These are phyloP conservation scores for Candida pseudoglaebosa DNA, from an alignment of 805 yeast species.

Conservation along the genomic window DNA sequence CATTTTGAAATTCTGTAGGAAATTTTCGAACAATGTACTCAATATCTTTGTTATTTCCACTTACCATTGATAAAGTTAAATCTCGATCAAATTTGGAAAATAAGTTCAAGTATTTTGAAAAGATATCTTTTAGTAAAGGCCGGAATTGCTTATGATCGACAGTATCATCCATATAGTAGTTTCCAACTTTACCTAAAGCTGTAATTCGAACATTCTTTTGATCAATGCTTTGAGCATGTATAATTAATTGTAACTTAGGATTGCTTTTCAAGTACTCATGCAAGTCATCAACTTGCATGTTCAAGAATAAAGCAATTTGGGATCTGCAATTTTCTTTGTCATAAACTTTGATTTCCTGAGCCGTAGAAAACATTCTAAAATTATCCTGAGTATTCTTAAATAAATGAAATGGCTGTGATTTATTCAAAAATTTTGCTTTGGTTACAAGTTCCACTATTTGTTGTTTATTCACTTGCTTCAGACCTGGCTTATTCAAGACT, in stretches of 20 bases:
- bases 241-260: slow-evolving; percentile 39
- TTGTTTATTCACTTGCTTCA: slow-evolving; percentile 14
- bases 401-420: slow-evolving; percentile 81
- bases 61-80: background rate
- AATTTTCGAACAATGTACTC: background rate
- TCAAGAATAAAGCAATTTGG: slow-evolving; percentile 63
- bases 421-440: slow-evolving; percentile 69
- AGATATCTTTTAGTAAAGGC: slow-evolving; percentile 16
- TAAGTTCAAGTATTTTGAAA: slow-evolving; percentile 7
- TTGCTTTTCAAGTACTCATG: slow-evolving; percentile 30
- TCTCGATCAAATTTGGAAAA: background rate
- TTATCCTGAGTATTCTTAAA: slow-evolving; percentile 46
- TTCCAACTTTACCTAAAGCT: slow-evolving; percentile 14
- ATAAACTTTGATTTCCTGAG: slow-evolving; percentile 59
- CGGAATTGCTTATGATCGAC: slow-evolving; percentile 19
- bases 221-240: slow-evolving; percentile 43
- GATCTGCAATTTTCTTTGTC: slow-evolving; percentile 54
- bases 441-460: slow-evolving; percentile 55
- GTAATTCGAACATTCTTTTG: slow-evolving; percentile 18
- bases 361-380: slow-evolving; percentile 55
- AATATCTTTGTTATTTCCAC: background rate
- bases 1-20: background rate
- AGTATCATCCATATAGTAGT: slow-evolving; percentile 18
- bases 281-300: slow-evolving; percentile 40
- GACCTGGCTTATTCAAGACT: slow-evolving; percentile 11